Base-by-base conservation (phyloP, 768 basidiomycete genomes). In the Pleurotus tuber-regium region DNA sequence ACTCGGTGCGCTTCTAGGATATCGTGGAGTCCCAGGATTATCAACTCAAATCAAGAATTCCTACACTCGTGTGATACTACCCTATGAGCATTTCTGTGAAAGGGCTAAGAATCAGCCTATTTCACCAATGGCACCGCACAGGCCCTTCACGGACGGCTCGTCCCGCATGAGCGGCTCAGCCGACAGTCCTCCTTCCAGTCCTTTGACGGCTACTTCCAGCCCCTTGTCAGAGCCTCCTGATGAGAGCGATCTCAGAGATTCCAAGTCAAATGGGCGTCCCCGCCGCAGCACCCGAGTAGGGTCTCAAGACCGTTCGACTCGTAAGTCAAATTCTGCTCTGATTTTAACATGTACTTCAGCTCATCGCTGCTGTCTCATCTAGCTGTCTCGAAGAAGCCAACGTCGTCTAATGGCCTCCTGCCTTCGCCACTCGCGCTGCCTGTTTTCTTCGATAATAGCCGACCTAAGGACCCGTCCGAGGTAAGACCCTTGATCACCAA, bases 71-170 rank as follows among this genome's bases (percentile, higher is more conserved):
- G 90, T 99, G 63, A 90, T 99, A 59, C 79, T 93, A 38, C 97
- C 97, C n/a, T 99, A 92, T 61, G 96, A 98, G 62, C 83, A 90
- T 61, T 98, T 92, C 66, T 86, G 84, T 52, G 82, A 86, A 42
- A 80, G 84, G 43, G 89, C 85, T 39, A 80, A 83, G 54, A 85
- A 81, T 60, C 84, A 84, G 25, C 81, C 86, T 21, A 68, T 74
- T 52, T 72, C 72, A 51, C 74, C 77, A 7, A 69, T 74, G 51
- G 65, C 78, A 56, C 29, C 31, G 8, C 46, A 35, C 30, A 23
- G 43, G 26, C 30, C 35, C 19, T 48, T 33, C 31, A 79, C 78
- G 61, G 74, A 73, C 49, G 58, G 66, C 28, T 67, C 80, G 50
- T 66, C 71, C 44, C 77, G 76, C 48, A 66, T 73, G 54, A 73